These are phyloP conservation scores for Beauveria sp. DNA, from an alignment of 2,329 filamentous ascomycete species.

Conservation along the genomic window DNA sequence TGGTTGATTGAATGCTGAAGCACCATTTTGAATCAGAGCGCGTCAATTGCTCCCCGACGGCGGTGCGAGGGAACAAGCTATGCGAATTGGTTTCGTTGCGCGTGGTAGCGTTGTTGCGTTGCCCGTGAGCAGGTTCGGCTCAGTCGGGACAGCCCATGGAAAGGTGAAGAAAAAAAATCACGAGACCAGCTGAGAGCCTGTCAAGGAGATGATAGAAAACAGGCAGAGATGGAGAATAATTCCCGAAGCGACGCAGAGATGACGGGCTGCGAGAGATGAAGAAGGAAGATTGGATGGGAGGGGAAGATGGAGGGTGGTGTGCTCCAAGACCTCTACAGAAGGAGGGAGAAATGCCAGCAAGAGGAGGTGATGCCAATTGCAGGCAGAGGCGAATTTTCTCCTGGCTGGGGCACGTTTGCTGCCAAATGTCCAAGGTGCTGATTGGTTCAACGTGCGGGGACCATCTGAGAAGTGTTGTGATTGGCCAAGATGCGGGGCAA, in stretches of 20 bases:
- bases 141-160: slow-evolving; percentile 18
- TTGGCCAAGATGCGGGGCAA: slow-evolving; percentile 26
- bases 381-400: slow-evolving; percentile 12
- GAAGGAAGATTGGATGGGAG: neutral
- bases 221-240: neutral
- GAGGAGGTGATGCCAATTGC: slow-evolving; percentile 3
- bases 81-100: neutral
- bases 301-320: neutral
- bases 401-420: neutral
- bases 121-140: slow-evolving; percentile 18
- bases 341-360: slow-evolving; percentile 13
- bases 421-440: neutral
- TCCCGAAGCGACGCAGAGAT: neutral
- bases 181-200: neutral
- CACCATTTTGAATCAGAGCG: slow-evolving; percentile 43
- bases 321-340: slow-evolving; percentile 14
- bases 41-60: slow-evolving; percentile 13
- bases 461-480: slow-evolving; percentile 17
- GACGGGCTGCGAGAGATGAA: slow-evolving; percentile 3
- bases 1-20: slow-evolving; percentile 60
- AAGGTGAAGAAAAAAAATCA: slow-evolving; percentile 11
- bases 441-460: neutral
- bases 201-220: neutral
- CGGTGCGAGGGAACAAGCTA: slow-evolving; percentile 1
- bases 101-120: neutral